Evolutionary conservation across 495 filamentous ascomycete species (phyloP).

Genomic region (Penicillium pancosmium): DNA sequence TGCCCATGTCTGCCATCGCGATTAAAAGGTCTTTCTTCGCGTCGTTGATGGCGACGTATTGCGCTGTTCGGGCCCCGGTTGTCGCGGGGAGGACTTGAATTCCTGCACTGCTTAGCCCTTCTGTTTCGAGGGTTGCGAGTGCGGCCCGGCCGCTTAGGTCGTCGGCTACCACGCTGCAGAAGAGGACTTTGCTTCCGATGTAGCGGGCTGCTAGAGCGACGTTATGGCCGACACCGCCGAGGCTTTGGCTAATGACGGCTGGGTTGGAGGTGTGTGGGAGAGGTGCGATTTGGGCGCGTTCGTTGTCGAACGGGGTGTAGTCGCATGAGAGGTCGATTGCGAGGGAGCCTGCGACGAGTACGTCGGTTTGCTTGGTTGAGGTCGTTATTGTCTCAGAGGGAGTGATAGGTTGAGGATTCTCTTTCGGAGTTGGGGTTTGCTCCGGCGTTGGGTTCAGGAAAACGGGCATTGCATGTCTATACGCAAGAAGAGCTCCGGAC

Average conservation of each 20-base stretch:
- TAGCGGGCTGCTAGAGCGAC: constrained; percentile 78
- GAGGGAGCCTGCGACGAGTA: constrained; percentile 88
- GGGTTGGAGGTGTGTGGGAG: constrained; percentile 83
- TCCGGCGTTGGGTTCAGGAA: constrained; percentile 28
- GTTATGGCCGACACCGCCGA: constrained; percentile 96
- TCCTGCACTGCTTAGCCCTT: constrained; percentile 64
- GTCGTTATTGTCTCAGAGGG: constrained; percentile 12
- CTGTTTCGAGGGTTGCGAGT: constrained; percentile 58
- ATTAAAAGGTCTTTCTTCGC: constrained; percentile 75
- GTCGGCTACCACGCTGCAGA: constrained; percentile 77
- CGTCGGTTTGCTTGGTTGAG: constrained; percentile 47
- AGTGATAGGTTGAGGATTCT: constrained; percentile 4
- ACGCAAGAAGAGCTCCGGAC: constrained; percentile 31
- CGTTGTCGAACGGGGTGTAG: constrained; percentile 52
- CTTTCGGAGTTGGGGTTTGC: constrained; percentile 21
- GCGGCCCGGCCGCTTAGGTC: constrained; percentile 77
- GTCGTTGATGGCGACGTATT: constrained; percentile 91
- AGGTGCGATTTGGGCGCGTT: constrained; percentile 44
- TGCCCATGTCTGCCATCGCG: constrained; percentile 94
- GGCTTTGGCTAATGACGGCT: constrained; percentile 71
- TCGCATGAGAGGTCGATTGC: constrained; percentile 89
- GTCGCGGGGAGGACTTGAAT: constrained; percentile 59
- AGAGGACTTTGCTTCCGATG: constrained; percentile 57
- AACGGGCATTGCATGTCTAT: constrained; percentile 47
- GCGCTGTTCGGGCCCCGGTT: constrained; percentile 67